A percentile compares a stretch with the other conserved stretches of the same genome.
These are phyloP conservation scores for Diaporthe humulicola DNA, from an alignment of 2,329 filamentous ascomycete genomes.

Conservation along the genomic window DNA sequence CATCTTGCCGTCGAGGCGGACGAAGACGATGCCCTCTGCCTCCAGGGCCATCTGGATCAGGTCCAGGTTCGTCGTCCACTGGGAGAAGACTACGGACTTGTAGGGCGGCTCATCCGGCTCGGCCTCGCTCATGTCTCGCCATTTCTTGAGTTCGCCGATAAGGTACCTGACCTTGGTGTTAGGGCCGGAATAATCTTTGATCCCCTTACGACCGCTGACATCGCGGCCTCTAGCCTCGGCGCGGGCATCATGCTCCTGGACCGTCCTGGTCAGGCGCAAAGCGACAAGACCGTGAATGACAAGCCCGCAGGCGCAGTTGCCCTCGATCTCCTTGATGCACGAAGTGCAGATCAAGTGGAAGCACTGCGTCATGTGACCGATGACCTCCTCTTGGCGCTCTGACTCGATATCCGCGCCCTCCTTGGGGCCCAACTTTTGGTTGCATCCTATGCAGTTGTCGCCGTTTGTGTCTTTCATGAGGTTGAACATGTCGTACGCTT, in stretches of 20 bases:
- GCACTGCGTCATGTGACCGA: slow-evolving; percentile 88
- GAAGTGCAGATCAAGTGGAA: slow-evolving; percentile 85
- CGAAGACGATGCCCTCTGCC: slow-evolving; percentile 74
- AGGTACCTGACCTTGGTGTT: slow-evolving; percentile 93
- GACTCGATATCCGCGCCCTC: slow-evolving; percentile 69
- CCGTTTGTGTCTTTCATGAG: slow-evolving; percentile 86
- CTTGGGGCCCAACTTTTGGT: slow-evolving; percentile 70
- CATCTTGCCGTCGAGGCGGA: slow-evolving; percentile 94
- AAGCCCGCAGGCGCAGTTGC: slow-evolving; percentile 67
- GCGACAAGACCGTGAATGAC: slow-evolving; percentile 58
- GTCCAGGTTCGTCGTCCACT: slow-evolving; percentile 96
- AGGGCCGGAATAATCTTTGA: slow-evolving; percentile 82
- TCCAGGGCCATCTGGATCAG: slow-evolving; percentile 87
- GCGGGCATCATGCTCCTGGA: slow-evolving; percentile 67
- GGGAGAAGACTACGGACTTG: slow-evolving; percentile 95
- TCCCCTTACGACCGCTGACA: slow-evolving; percentile 65
- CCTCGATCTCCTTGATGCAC: slow-evolving; percentile 75
- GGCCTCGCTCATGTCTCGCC: slow-evolving; percentile 72
- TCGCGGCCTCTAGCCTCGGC: slow-evolving; percentile 69
- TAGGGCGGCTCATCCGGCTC: slow-evolving; percentile 78
- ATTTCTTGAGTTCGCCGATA: slow-evolving; percentile 77
- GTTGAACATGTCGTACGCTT: slow-evolving; percentile 88
- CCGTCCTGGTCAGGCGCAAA: slow-evolving; percentile 74
- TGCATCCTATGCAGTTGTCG: slow-evolving; percentile 80
- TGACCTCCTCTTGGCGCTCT: slow-evolving; percentile 72